Percentiles rank a stretch among this genome's conserved stretches.
Conservation (phyloP, 257 asterid species). For the Linderniella brevidens region DNA sequence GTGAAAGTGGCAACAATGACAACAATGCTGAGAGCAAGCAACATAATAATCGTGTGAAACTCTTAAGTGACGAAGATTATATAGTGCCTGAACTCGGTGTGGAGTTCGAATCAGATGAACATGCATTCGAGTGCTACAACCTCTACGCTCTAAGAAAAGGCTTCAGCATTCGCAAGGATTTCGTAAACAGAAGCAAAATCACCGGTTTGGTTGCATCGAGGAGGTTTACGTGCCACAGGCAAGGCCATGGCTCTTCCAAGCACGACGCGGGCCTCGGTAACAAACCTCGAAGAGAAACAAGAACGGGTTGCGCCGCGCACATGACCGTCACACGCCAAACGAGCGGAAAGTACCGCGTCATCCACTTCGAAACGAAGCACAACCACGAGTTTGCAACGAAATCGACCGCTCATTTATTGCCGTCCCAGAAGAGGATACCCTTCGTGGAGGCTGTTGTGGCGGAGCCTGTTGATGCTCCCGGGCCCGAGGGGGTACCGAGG, state of each 20-base stretch:
- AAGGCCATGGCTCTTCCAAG: conserved; percentile 37
- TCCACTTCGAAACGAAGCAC: conserved; percentile 36
- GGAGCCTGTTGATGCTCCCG: conserved; percentile 19
- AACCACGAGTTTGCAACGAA: conserved; percentile 44
- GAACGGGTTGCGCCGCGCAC: conserved; percentile 50
- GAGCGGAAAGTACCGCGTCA: conserved; percentile 38
- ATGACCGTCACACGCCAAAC: conserved; percentile 50
- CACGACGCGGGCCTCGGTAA: conserved; percentile 17
- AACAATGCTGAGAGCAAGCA: background rate
- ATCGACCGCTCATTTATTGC: conserved; percentile 42
- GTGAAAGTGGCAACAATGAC: background rate
- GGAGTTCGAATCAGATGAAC: conserved; percentile 42
- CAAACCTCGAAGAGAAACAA: conserved; percentile 31
- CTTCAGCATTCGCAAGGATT: conserved; percentile 50
- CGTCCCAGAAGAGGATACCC: conserved; percentile 47
- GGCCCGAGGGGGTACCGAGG: conserved; percentile 37
- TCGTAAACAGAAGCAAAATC: conserved; percentile 38
- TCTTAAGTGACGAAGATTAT: conserved; percentile 14
- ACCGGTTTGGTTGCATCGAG: conserved; percentile 43
- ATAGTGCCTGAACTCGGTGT: conserved; percentile 37
- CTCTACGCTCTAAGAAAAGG: conserved; percentile 43
- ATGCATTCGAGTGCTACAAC: conserved; percentile 42
- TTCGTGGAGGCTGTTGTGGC: conserved; percentile 47
- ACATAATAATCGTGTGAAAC: conserved; percentile 12
- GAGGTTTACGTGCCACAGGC: conserved; percentile 53